Conservation (phyloP, 108 stramenopile species). For the Parietichytrium sp. region DNA sequence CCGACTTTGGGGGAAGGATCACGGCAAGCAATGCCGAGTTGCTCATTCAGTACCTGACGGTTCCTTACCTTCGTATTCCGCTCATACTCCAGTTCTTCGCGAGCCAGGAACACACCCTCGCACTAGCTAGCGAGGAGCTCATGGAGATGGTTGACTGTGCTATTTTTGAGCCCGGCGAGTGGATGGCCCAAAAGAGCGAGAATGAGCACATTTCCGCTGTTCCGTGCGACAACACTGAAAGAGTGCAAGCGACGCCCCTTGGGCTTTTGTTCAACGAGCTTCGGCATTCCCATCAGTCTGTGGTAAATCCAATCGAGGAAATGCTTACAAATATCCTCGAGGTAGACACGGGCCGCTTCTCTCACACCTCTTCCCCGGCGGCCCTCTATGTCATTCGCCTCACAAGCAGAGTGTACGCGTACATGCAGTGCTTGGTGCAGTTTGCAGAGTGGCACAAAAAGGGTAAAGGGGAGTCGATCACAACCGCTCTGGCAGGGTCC, state of each 20-base stretch:
- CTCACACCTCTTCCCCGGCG: constrained; percentile 34
- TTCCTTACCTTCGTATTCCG: constrained; percentile 63
- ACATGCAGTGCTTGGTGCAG: constrained; percentile 54
- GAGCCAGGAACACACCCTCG: constrained; percentile 54
- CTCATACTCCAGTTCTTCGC: constrained; percentile 61
- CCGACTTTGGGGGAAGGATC: constrained; percentile 61
- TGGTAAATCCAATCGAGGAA: constrained; percentile 8
- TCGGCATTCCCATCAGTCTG: constrained; percentile 49
- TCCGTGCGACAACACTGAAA: constrained; percentile 33
- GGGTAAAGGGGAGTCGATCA: constrained; percentile 42
- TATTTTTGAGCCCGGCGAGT: constrained; percentile 62
- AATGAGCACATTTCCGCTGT: no score
- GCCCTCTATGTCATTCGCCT: neutral
- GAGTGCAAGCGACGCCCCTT: constrained; percentile 55
- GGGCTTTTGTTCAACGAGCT: constrained; percentile 69
- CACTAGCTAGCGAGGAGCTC: constrained; percentile 48
- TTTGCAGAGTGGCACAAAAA: constrained; percentile 39
- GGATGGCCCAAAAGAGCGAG: constrained; percentile 58
- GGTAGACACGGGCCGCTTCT: constrained; percentile 63
- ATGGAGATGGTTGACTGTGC: constrained; percentile 62
- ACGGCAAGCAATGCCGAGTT: constrained; percentile 63
- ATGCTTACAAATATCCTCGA: constrained; percentile 60
- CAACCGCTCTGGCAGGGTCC: neutral
- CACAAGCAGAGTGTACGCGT: constrained; percentile 42
- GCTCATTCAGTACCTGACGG: constrained; percentile 65